Percentiles rank a stretch among this genome's conserved stretches.
Evolutionary conservation across 1,284 basidiomycete species (phyloP).

Genomic region (Thelephora terrestris): DNA sequence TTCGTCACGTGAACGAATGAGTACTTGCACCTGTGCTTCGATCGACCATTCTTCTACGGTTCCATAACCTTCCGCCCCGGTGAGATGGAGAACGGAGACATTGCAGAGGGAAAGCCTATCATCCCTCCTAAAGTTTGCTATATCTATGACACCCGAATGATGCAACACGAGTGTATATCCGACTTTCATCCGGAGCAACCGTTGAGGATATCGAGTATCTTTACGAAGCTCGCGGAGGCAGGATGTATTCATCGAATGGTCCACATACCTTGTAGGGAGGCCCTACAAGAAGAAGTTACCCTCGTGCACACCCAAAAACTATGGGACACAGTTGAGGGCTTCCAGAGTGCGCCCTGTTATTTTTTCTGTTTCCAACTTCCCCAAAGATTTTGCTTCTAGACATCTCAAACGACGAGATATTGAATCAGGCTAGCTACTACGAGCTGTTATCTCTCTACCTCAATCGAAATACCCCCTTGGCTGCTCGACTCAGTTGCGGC

Average conservation of each 20-base stretch:
- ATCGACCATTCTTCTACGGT: too few species aligned
- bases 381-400: conserved; percentile 32
- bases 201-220: conserved; percentile 77
- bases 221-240: conserved; percentile 47
- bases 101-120: background rate
- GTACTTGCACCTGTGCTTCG: too few species aligned
- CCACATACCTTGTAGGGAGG: conserved; percentile 66
- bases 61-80: conserved; percentile 10
- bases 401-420: conserved; percentile 63
- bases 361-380: conserved; percentile 9
- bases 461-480: conserved; percentile 74
- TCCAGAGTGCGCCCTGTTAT: conserved; percentile 53
- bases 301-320: conserved; percentile 86
- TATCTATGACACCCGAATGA: conserved; percentile 86
- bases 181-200: conserved; percentile 81
- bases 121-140: conserved; percentile 48
- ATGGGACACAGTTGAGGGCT: conserved; percentile 83
- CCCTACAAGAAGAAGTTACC: conserved; percentile 68
- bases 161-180: conserved; percentile 59
- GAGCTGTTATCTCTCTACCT: conserved; percentile 90
- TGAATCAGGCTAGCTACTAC: conserved; percentile 71
- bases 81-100: conserved; percentile 5
- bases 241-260: conserved; percentile 71
- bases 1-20: too few species aligned
- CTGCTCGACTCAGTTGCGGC: conserved; percentile 86